Evolutionary conservation across 1,284 basidiomycete species (phyloP), one percentile per base, ranked within the genome.

Genomic region (Megacollybia platyphylla): DNA sequence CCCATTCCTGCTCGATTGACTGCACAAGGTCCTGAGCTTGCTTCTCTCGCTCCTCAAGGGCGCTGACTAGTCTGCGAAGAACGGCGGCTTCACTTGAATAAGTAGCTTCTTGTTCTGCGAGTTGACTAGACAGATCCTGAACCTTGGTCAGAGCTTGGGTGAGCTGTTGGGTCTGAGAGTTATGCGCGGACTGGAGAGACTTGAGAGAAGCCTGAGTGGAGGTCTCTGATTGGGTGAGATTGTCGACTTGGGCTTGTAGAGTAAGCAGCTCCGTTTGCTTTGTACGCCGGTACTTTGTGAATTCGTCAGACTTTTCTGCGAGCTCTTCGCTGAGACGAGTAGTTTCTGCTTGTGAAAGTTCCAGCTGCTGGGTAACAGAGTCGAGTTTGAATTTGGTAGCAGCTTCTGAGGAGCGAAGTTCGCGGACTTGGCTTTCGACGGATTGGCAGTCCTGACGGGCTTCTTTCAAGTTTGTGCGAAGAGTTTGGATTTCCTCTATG

Each of bases 31-130:
- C 71, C 59, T 84, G 84, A 10, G 84, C 73, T 49, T 89, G 79
- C 36, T 75, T 73, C 57, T 91, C 87, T 26, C 89, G 72, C 47
- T 81, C 80, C 55, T 93, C 87, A 70, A 92, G 79, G 66, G 91
- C 74, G 11, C 69, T 63, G 13, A 87, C 77, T 11, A 92, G 64
- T 32, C 87, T 68, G 44, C 76, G 73, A 50, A 90, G 65, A 10
- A 76, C 76, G 26, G 70, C 75, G 1, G 79, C 78, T 57, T 93
- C 88, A 44, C 70, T 74, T 0, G 79, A 70, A 57, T 86, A 90
- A 2, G 76, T 78, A 0, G 78, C 77, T 51, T 90, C 87, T 51
- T 87, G 80, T 51, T 87, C 80, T 1, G 84, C 86, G 5, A 87
- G 65, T 45, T 80, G 79, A 4, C 77, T 75, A 32, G 75, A 76